phyloP scores from a whole-genome alignment of 192 early-diverging fungal species.

The Umbelopsis sp. region DNA sequence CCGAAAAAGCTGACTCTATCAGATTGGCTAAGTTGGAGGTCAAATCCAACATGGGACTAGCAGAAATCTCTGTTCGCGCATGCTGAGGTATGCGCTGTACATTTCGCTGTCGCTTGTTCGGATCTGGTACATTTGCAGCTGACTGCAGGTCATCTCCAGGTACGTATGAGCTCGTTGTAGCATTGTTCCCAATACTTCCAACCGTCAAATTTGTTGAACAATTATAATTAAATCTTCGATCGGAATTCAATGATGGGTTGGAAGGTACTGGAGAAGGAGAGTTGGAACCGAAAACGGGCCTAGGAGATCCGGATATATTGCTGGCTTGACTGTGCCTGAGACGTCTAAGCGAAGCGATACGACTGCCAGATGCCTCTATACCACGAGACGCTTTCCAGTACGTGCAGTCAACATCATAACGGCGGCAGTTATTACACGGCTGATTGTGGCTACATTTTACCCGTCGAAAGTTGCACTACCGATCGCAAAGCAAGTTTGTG shows the following conservation, averaged over 20 bases:
- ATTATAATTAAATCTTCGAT: neutral
- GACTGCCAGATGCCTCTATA: neutral
- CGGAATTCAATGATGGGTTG: neutral
- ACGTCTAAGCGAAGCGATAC: neutral
- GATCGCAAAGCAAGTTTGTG: neutral
- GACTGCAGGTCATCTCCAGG: neutral
- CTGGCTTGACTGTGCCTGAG: neutral
- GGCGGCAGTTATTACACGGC: neutral
- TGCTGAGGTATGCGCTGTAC: neutral
- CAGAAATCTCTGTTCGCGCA: neutral
- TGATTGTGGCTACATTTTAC: neutral
- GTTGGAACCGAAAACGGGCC: neutral
- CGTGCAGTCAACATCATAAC: neutral
- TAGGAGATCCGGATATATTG: neutral
- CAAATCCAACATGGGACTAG: neutral
- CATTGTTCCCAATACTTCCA: neutral
- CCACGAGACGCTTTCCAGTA: constrained; percentile 2
- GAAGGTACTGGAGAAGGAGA: neutral
- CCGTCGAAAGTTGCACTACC: constrained; percentile 3
- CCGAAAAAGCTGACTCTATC: too few species aligned
- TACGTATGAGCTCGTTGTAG: neutral
- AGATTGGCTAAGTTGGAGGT: neutral
- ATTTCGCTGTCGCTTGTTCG: neutral
- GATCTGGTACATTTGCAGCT: neutral
- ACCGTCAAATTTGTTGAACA: neutral